Conservation (phyloP, 2,329 filamentous ascomycete species). For the Tothia fuscella region DNA sequence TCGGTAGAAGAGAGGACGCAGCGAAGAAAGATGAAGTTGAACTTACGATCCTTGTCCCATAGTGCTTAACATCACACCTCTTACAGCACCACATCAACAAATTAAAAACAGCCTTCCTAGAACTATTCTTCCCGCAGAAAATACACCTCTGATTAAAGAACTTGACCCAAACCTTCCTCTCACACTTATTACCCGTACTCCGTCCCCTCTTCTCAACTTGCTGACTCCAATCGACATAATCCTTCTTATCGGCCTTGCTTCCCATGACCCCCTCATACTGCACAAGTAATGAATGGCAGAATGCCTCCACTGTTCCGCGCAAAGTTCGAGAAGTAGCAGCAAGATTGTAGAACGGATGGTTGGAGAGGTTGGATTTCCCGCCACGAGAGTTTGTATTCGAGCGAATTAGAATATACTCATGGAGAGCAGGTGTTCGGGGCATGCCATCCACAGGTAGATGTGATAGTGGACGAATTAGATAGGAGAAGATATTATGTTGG, state of each 20-base stretch:
- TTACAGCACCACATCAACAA: slow-evolving; percentile 7
- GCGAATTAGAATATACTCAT: background rate
- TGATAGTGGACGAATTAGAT: slow-evolving; percentile 3
- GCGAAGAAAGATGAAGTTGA: too few species aligned
- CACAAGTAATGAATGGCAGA: slow-evolving; percentile 6
- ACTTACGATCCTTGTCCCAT: slow-evolving; percentile 3
- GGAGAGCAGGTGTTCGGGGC: background rate
- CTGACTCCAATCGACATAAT: background rate
- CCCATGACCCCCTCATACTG: background rate
- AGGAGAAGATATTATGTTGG: background rate
- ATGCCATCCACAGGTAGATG: background rate
- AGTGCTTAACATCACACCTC: slow-evolving; percentile 3
- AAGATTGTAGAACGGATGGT: slow-evolving; percentile 5
- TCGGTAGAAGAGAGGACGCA: too few species aligned
- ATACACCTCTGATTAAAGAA: slow-evolving; percentile 1
- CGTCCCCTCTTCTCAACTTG: background rate
- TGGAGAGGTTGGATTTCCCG: background rate
- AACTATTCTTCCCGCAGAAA: slow-evolving; percentile 1
- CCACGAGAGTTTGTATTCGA: too few species aligned
- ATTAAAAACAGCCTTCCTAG: slow-evolving; percentile 6
- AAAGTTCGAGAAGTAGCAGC: slow-evolving; percentile 3
- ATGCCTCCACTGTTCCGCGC: background rate
- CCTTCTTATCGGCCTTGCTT: background rate
- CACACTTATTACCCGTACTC: background rate
- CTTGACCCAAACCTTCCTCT: background rate